A percentile compares a stretch with the other conserved stretches of the same genome.
Conservation (phyloP, 306 rosid genomes). For the Corylus americana region DNA sequence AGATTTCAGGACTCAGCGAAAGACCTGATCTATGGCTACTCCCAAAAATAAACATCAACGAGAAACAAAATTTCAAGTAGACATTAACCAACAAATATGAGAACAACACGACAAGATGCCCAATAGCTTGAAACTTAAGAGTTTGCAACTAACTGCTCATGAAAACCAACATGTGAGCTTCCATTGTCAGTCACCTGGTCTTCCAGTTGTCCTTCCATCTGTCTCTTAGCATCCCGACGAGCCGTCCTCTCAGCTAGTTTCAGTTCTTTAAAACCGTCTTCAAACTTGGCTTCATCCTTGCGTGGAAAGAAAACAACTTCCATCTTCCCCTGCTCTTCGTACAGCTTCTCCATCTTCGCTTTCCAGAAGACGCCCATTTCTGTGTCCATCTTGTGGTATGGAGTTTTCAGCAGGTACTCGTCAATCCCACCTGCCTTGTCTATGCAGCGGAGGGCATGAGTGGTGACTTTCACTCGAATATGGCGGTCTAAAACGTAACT, state of each 20-base stretch:
- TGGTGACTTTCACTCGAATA: constrained; percentile 80
- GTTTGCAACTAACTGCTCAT: constrained; percentile 46
- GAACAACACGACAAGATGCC: constrained; percentile 13
- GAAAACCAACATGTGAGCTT: constrained; percentile 33
- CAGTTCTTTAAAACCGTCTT: constrained; percentile 62
- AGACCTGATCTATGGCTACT: neutral
- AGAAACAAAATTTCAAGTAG: constrained; percentile 40
- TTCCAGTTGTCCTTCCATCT: constrained; percentile 34
- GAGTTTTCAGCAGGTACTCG: constrained; percentile 89
- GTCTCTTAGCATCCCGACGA: constrained; percentile 59
- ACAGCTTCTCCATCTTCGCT: constrained; percentile 77
- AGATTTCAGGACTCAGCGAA: neutral
- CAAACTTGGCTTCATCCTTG: constrained; percentile 66
- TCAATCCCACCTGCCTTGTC: constrained; percentile 97
- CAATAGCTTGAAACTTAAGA: constrained; percentile 18
- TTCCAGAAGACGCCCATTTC: constrained; percentile 91
- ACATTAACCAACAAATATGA: constrained; percentile 39
- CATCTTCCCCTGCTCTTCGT: constrained; percentile 67
- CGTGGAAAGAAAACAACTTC: constrained; percentile 74
- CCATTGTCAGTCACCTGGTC: constrained; percentile 31
- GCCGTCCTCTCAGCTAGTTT: constrained; percentile 62
- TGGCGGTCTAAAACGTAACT: constrained; percentile 88
- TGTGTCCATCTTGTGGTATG: constrained; percentile 90
- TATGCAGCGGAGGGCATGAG: constrained; percentile 87
- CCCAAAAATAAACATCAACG: constrained; percentile 7